Conservation (phyloP, 2,329 filamentous ascomycete genomes). For the Knufia petricola region DNA sequence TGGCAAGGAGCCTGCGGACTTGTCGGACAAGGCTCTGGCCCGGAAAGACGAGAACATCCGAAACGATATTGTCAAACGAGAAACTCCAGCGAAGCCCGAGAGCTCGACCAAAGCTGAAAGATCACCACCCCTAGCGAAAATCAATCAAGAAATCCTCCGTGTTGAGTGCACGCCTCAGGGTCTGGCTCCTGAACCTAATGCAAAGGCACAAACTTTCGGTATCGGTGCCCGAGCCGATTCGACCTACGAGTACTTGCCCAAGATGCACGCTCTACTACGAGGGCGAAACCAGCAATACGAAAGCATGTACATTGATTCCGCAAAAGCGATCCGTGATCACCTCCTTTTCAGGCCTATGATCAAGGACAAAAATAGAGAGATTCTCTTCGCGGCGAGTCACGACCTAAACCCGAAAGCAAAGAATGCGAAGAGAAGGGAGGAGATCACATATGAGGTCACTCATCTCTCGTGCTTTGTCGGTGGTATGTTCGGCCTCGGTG, state of each 20-base stretch:
- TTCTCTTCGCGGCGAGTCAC: slow-evolving; percentile 33
- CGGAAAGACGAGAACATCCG: slow-evolving; percentile 1
- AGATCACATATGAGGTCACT: slow-evolving; percentile 44
- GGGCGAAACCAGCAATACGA: slow-evolving; percentile 34
- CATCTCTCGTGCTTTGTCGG: slow-evolving; percentile 53
- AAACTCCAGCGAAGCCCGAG: not conserved
- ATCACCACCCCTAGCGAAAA: not conserved
- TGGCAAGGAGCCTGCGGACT: slow-evolving; percentile 9
- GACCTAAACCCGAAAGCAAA: slow-evolving; percentile 19
- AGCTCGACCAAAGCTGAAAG: slow-evolving; percentile 7
- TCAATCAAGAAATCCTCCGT: slow-evolving; percentile 8
- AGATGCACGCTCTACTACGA: slow-evolving; percentile 39
- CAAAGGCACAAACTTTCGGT: slow-evolving; percentile 31
- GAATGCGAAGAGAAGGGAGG: slow-evolving; percentile 12
- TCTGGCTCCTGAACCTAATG: slow-evolving; percentile 28
- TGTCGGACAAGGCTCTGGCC: not conserved
- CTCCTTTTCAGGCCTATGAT: slow-evolving; percentile 39
- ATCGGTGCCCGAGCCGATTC: slow-evolving; percentile 40
- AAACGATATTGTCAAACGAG: slow-evolving; percentile 2
- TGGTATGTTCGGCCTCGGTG: slow-evolving; percentile 53
- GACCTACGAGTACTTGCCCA: slow-evolving; percentile 43
- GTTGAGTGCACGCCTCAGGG: slow-evolving; percentile 33
- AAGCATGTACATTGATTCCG: slow-evolving; percentile 35
- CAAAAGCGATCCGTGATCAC: slow-evolving; percentile 31
- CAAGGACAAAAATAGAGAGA: slow-evolving; percentile 29